These are phyloP conservation scores for Didymella pinodella DNA, from an alignment of 2,329 filamentous ascomycete species.

Conservation along the genomic window DNA sequence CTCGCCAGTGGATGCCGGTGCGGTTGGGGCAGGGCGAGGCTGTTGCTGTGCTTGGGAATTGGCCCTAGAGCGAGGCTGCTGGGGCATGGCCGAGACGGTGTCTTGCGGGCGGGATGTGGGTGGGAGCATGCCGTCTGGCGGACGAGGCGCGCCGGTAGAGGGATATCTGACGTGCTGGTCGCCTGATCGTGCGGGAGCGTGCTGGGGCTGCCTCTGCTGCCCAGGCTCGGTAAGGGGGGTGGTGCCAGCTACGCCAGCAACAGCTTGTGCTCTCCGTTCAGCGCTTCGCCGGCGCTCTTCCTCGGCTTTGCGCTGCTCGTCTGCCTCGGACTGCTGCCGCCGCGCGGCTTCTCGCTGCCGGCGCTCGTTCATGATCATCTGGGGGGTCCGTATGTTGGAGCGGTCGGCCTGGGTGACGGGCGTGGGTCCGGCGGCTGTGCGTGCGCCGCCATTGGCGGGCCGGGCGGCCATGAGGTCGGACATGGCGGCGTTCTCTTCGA, in stretches of 20 bases:
- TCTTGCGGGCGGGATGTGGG: constrained; percentile 36
- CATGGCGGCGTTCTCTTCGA: constrained; percentile 93
- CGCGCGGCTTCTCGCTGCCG: constrained; percentile 76
- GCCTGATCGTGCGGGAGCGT: constrained; percentile 34
- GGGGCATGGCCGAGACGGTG: constrained; percentile 38
- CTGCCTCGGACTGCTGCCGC: constrained; percentile 68
- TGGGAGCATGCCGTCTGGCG: constrained; percentile 41
- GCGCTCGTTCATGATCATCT: constrained; percentile 90
- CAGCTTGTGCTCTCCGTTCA: constrained; percentile 67
- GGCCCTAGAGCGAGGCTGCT: constrained; percentile 42
- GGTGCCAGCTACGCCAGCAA: constrained; percentile 60
- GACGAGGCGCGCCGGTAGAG: constrained; percentile 37
- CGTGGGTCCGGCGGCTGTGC: constrained; percentile 60
- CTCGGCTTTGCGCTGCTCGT: constrained; percentile 63
- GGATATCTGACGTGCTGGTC: constrained; percentile 43
- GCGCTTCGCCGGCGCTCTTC: constrained; percentile 61
- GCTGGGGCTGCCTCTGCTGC: constrained; percentile 41
- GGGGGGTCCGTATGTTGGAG: constrained; percentile 77
- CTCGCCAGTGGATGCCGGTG: constrained; percentile 33
- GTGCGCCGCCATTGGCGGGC: constrained; percentile 65
- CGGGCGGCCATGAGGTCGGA: constrained; percentile 76
- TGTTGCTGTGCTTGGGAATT: constrained; percentile 49
- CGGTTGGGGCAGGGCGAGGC: constrained; percentile 40
- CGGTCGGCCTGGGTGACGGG: constrained; percentile 60
- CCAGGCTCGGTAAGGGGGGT: constrained; percentile 40